phyloP scores from a whole-genome alignment of 179 eudicot genomes.

The Beta macrorhiza region DNA sequence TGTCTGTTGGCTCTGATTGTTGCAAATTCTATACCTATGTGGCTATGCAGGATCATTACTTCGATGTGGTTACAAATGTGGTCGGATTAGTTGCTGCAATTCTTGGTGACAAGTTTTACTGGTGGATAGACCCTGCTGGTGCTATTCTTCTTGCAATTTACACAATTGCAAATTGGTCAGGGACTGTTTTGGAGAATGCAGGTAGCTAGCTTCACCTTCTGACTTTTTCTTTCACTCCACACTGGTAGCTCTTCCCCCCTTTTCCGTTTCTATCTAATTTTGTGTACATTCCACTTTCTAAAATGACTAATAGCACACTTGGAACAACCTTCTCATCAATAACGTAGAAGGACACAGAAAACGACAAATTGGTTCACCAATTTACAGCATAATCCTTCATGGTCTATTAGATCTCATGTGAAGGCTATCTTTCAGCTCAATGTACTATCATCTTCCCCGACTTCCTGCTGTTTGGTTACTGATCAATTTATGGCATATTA shows the following conservation, averaged over 20 bases:
- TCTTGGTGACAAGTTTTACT: conserved; percentile 72
- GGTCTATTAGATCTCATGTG: neutral
- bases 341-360: neutral
- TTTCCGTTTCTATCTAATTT: neutral
- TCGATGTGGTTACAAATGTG: conserved; percentile 89
- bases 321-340: neutral
- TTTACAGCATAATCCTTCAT: too few relatives aligned
- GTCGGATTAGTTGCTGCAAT: conserved; percentile 88
- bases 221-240: neutral
- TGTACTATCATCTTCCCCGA: too few relatives aligned
- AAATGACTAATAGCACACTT: neutral
- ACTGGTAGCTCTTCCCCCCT: neutral
- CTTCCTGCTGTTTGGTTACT: neutral
- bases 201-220: conserved; percentile 33
- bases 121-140: conserved; percentile 98
- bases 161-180: conserved; percentile 78
- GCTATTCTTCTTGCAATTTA: conserved; percentile 62
- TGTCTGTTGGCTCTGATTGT: neutral
- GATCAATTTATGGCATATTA: too few relatives aligned
- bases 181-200: conserved; percentile 93
- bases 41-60: conserved; percentile 71
- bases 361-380: neutral
- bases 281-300: neutral
- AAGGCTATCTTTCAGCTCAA: too few relatives aligned
- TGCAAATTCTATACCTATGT: neutral